Conservation (phyloP, 1,284 basidiomycete species). For the Mrakiaceae sp. region DNA sequence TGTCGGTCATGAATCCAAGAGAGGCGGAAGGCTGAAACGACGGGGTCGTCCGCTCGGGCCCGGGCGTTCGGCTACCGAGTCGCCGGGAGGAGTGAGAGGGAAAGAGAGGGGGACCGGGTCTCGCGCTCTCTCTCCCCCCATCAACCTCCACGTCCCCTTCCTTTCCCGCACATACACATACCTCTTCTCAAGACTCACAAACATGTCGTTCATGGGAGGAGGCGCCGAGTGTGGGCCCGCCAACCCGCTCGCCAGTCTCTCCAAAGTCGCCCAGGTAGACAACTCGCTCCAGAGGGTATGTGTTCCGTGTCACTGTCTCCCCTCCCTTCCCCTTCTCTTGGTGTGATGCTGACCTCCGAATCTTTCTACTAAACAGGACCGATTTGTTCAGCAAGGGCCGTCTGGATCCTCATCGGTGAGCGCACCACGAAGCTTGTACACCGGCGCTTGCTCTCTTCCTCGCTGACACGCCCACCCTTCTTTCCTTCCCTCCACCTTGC, state of each 20-base stretch:
- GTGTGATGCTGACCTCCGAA: neutral
- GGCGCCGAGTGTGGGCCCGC: conserved; percentile 9
- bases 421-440: neutral
- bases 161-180: neutral
- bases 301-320: neutral
- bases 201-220: conserved; percentile 8
- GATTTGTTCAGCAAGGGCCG: neutral
- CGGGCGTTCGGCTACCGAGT: too few species aligned
- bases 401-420: neutral
- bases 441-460: neutral
- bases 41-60: too few species aligned
- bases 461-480: neutral
- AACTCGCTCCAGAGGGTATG: conserved; percentile 5
- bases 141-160: too few species aligned
- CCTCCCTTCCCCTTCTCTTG: neutral
- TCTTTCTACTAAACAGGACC: neutral
- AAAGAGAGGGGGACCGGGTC: too few species aligned
- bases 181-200: neutral
- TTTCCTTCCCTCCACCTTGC: neutral
- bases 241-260: conserved; percentile 8
- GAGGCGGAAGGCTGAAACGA: too few species aligned
- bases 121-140: too few species aligned
- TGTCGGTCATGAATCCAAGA: too few species aligned
- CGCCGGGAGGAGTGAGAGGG: too few species aligned
- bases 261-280: conserved; percentile 4